These are phyloP conservation scores for Buddleja alternifolia DNA, from an alignment of 257 asterid species.

Conservation along the genomic window DNA sequence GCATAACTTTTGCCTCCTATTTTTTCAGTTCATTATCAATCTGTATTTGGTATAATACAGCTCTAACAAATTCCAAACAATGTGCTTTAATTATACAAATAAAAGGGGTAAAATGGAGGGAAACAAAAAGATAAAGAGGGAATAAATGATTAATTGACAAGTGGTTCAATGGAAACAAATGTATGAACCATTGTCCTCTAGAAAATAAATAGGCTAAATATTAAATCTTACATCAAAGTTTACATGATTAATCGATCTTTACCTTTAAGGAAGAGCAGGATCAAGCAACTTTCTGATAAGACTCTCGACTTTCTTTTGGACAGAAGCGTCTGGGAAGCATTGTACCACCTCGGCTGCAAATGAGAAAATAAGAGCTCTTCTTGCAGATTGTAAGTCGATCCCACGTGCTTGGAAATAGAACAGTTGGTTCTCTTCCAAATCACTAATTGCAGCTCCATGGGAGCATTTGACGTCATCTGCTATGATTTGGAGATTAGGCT, in stretches of 20 bases:
- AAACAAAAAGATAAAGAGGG: no score
- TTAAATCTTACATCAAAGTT: no score
- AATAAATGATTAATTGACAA: no score
- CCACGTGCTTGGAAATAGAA: slow-evolving; percentile 95
- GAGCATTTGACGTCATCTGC: slow-evolving; percentile 94
- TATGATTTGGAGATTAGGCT: slow-evolving; percentile 92
- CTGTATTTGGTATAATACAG: no score
- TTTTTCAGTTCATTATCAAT: no score
- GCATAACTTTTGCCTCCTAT: no score
- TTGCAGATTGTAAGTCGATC: slow-evolving; percentile 64
- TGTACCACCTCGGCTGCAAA: slow-evolving; percentile 87
- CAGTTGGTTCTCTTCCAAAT: slow-evolving; percentile 77
- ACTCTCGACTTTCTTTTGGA: slow-evolving; percentile 59
- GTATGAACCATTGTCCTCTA: no score
- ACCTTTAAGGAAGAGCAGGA: slow-evolving; percentile 46
- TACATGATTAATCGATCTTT: slow-evolving; percentile 18
- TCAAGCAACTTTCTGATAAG: slow-evolving; percentile 57
- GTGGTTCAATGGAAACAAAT: no score
- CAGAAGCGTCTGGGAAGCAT: slow-evolving; percentile 49
- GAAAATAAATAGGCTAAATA: no score
- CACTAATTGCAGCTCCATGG: slow-evolving; percentile 97
- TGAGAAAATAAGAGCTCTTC: slow-evolving; percentile 79
- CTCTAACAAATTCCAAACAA: no score
- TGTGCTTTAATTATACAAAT: no score
- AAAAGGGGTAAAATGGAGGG: no score